Evolutionary conservation across 1,139 yeast genomes (phyloP).

Genomic region (Scheffersomyces cryptocercus): DNA sequence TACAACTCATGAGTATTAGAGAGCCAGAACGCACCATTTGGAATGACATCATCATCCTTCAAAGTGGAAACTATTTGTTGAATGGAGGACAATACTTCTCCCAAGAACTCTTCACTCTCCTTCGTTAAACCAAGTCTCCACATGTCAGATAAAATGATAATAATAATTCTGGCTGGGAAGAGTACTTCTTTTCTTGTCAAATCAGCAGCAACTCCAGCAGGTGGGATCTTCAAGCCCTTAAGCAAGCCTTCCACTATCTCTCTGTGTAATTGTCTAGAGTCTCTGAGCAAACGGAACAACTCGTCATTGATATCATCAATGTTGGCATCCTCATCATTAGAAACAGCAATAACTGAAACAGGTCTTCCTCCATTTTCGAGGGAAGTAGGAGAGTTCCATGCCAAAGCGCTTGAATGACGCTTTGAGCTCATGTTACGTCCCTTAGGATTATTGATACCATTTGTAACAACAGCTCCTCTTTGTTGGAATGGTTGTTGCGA

Average conservation of each 20-base stretch:
- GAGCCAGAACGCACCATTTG: slow-evolving; percentile 97
- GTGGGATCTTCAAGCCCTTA: slow-evolving; percentile 86
- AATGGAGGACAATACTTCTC: slow-evolving; percentile 85
- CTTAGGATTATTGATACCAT: slow-evolving; percentile 22
- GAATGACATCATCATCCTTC: slow-evolving; percentile 83
- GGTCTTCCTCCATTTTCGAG: slow-evolving; percentile 42
- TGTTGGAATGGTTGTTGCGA: slow-evolving; percentile 20
- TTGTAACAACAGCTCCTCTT: slow-evolving; percentile 2
- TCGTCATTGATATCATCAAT: slow-evolving; percentile 74
- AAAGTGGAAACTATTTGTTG: slow-evolving; percentile 73
- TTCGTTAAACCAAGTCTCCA: slow-evolving; percentile 96
- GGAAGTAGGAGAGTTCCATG: slow-evolving; percentile 35
- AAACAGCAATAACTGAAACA: slow-evolving; percentile 60
- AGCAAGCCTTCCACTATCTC: slow-evolving; percentile 88
- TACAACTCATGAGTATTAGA: slow-evolving; percentile 95
- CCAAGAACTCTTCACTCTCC: slow-evolving; percentile 88
- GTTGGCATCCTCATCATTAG: slow-evolving; percentile 56
- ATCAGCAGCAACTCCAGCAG: slow-evolving; percentile 80
- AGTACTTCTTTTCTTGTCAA: slow-evolving; percentile 87
- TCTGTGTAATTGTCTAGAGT: slow-evolving; percentile 73
- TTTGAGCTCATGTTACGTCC: slow-evolving; percentile 30
- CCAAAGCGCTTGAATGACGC: slow-evolving; percentile 45
- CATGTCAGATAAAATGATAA: slow-evolving; percentile 92
- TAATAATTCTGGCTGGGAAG: slow-evolving; percentile 94
- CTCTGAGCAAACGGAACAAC: slow-evolving; percentile 70